Evolutionary conservation across 1,284 basidiomycete genomes (phyloP).

Genomic region (Rhodotorula sp.): DNA sequence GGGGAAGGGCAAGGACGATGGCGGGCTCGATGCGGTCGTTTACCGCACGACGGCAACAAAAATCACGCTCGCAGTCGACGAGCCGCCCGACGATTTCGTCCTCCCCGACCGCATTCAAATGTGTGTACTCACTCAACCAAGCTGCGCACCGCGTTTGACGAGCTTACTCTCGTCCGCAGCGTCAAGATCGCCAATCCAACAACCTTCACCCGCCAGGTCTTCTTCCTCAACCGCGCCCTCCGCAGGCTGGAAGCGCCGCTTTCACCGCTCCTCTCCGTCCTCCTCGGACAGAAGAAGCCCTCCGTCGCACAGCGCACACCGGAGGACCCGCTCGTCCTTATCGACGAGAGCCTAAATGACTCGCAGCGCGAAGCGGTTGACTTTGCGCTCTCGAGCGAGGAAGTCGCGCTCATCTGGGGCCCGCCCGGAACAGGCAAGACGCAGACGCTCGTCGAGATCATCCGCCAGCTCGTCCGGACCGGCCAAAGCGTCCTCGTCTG

Average conservation of each 20-base stretch:
- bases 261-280: conserved; percentile 20
- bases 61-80: conserved; percentile 40
- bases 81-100: conserved; percentile 29
- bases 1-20: conserved; percentile 22
- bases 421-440: conserved; percentile 89
- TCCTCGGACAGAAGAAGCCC: conserved; percentile 19
- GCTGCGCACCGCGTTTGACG: rapidly evolving
- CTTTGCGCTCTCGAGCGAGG: conserved; percentile 69
- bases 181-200: conserved; percentile 38
- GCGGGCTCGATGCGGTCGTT: conserved; percentile 42
- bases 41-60: conserved; percentile 39
- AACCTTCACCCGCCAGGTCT: conserved; percentile 29
- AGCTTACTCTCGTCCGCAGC: neutral
- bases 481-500: conserved; percentile 70
- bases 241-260: conserved; percentile 19
- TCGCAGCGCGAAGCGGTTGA: conserved; percentile 80
- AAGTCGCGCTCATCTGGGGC: conserved; percentile 92
- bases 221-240: conserved; percentile 15
- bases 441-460: conserved; percentile 84
- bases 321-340: conserved; percentile 3
- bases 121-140: neutral
- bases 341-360: conserved; percentile 68
- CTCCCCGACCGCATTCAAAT: conserved; percentile 35
- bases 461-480: conserved; percentile 72
- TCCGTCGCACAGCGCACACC: neutral